Evolutionary conservation across 306 rosid genomes (phyloP), one percentile per base, ranked within the genome.

Genomic region (Cucurbita pepo): DNA sequence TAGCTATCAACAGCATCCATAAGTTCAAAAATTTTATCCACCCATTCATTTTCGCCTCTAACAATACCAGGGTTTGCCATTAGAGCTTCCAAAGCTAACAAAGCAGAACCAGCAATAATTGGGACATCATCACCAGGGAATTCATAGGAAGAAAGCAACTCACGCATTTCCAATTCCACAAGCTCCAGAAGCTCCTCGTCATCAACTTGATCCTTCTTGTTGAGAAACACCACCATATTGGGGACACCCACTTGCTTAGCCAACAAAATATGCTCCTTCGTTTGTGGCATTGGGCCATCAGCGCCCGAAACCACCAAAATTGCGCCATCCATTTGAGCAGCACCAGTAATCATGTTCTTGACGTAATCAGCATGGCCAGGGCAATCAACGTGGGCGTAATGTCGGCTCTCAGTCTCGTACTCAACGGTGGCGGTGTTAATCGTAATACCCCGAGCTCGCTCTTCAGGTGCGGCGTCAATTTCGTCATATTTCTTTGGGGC

Each of bases 341-440:
- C 81, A 19, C 83, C 86, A 3, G 86, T 83, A 77, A 83, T 83
- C 86, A 83, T 83, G 47, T 79, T 83, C 86, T 83, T 83, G 47
- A 77, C 83, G 16, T 77, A 79, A 22, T 83, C 86, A 10, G 86
- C 86, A 18, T 83, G 86, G n/a, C 83, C 86, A 3, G 86, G 86
- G 21, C 79, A 83, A 54, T 83, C 86, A 6, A 74, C 86, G 38
- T 83, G 86, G 7, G 83, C 72, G 6, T 90, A 90, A 81, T 90
- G 96, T 18, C 96, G 90, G 56, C n/a, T 90, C 85, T 85, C 91
- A 4, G 96, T 90, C 80, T 90, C 96, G 81, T 90, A 90, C 76
- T 90, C 96, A 18, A 90, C 96, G 15, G 95, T 88, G 84, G 96
- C 96, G n/a, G 96, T 90, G 70, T 90, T 90, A 60, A 90, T 90